Conservation (phyloP, 2,329 filamentous ascomycete genomes). For the Aspergillus clavatus region DNA sequence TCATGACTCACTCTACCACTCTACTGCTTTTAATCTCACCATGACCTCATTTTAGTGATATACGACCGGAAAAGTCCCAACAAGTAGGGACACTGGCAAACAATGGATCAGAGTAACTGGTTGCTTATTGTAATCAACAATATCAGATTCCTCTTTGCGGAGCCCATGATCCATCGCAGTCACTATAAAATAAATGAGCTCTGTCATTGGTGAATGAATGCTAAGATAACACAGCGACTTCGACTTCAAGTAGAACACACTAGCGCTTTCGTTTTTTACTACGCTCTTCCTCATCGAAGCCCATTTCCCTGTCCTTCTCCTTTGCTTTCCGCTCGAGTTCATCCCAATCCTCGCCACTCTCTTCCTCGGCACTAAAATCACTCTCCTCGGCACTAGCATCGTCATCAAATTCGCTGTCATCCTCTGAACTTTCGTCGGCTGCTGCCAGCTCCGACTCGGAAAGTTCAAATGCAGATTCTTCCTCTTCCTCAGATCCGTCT, state of each 20-base stretch:
- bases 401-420: constrained; percentile 89
- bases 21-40: no score
- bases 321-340: constrained; percentile 83
- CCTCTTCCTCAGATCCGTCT: constrained; percentile 68
- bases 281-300: constrained; percentile 51
- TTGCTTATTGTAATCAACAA: no score
- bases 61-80: no score
- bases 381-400: constrained; percentile 74
- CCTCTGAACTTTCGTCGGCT: constrained; percentile 73
- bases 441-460: constrained; percentile 72
- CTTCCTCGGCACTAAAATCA: constrained; percentile 59
- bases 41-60: no score
- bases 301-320: constrained; percentile 56
- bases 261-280: constrained; percentile 72
- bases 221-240: not conserved
- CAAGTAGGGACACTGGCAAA: no score
- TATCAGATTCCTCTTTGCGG: no score
- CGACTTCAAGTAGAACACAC: constrained; percentile 6
- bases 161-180: no score
- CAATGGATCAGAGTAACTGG: no score
- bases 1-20: no score
- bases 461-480: constrained; percentile 90
- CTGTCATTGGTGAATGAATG: constrained; percentile 1
- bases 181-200: no score
- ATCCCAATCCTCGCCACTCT: constrained; percentile 88